Conservation (phyloP, 805 yeast genomes). For the Millerozyma acaciae region DNA sequence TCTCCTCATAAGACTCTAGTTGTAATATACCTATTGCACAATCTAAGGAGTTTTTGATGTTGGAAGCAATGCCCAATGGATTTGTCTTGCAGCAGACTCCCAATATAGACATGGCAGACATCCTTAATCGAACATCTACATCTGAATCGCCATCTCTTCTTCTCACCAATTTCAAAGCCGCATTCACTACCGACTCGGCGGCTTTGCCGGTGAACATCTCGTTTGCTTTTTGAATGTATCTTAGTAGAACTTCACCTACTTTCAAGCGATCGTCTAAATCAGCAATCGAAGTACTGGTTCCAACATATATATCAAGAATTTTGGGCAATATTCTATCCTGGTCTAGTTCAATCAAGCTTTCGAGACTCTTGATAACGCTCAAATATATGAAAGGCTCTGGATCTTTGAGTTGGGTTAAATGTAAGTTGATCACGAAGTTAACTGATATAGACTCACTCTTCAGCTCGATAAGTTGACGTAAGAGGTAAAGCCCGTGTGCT, state of each 20-base stretch:
- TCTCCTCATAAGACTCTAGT: slow-evolving; percentile 45
- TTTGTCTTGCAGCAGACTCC: slow-evolving; percentile 64
- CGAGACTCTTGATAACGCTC: slow-evolving; percentile 78
- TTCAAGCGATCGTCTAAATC: slow-evolving; percentile 67
- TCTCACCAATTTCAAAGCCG: slow-evolving; percentile 40
- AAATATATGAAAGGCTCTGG: slow-evolving; percentile 84
- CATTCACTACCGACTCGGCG: slow-evolving; percentile 40
- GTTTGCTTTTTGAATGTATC: slow-evolving; percentile 50
- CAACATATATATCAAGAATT: slow-evolving; percentile 37
- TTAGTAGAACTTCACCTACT: slow-evolving; percentile 75
- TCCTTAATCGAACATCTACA: slow-evolving; percentile 60
- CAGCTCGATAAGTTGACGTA: slow-evolving; percentile 51
- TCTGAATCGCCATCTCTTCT: slow-evolving; percentile 18
- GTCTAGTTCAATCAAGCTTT: slow-evolving; percentile 49
- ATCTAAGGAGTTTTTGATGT: slow-evolving; percentile 60
- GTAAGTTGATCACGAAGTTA: slow-evolving; percentile 56
- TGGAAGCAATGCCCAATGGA: slow-evolving; percentile 47
- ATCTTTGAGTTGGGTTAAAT: slow-evolving; percentile 63
- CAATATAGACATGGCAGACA: slow-evolving; percentile 85
- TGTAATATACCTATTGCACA: slow-evolving; percentile 72
- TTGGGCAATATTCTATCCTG: slow-evolving; percentile 29
- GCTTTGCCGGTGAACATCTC: slow-evolving; percentile 44
- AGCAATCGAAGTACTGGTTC: slow-evolving; percentile 15
- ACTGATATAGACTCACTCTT: slow-evolving; percentile 49
- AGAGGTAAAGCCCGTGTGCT: slow-evolving; percentile 74